Percentiles rank a stretch among this genome's conserved stretches.
Conservation (phyloP, 805 yeast genomes). For the Yarrowia yakushimensis region DNA sequence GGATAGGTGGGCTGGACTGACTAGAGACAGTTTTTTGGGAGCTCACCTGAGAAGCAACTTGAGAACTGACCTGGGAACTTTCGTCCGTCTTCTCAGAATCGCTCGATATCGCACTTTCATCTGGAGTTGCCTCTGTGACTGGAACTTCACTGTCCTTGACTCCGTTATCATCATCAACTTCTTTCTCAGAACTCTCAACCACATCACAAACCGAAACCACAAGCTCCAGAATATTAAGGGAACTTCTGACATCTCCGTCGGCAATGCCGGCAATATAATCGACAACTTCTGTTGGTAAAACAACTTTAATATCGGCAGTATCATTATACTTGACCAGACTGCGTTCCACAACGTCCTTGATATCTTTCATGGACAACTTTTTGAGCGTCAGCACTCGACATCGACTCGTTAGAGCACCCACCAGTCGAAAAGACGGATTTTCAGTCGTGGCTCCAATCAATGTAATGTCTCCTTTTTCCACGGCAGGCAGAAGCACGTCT, state of each 20-base stretch:
- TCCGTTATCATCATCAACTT: neutral
- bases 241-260: constrained; percentile 86
- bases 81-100: neutral
- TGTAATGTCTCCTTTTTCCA: constrained; percentile 77
- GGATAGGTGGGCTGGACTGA: no score
- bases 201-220: constrained; percentile 27
- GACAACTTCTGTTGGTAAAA: constrained; percentile 55
- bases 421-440: constrained; percentile 79
- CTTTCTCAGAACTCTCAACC: constrained; percentile 33
- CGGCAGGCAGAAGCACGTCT: constrained; percentile 76
- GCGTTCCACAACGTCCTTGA: constrained; percentile 50
- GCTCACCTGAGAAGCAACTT: no score
- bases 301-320: constrained; percentile 41
- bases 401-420: constrained; percentile 78
- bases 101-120: neutral
- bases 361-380: constrained; percentile 49
- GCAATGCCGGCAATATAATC: constrained; percentile 69
- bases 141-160: neutral
- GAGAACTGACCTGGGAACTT: neutral
- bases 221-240: constrained; percentile 75
- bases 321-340: constrained; percentile 61
- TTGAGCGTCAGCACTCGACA: constrained; percentile 74
- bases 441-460: constrained; percentile 94
- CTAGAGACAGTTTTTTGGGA: no score
- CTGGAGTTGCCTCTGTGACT: neutral